phyloP scores from a whole-genome alignment of 2,329 filamentous ascomycete genomes.

The Trichoderma endophyticum region DNA sequence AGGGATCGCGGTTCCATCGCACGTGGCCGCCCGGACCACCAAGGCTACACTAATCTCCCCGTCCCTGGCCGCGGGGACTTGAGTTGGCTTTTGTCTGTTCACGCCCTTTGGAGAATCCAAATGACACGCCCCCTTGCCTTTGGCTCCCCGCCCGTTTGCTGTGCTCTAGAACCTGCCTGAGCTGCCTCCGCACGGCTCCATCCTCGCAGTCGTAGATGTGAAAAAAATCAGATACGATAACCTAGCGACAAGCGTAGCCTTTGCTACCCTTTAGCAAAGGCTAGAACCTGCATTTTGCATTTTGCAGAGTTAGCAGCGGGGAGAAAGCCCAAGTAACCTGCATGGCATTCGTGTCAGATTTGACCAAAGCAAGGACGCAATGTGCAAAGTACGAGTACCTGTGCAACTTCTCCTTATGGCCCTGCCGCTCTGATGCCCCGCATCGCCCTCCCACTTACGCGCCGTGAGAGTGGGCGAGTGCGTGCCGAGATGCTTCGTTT shows the following conservation, averaged over 20 bases:
- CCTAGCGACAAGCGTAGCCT: background rate
- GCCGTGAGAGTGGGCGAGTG: background rate
- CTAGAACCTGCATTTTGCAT: background rate
- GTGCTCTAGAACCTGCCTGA: background rate
- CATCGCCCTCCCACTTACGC: background rate
- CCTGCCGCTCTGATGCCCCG: background rate
- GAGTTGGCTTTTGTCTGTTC: background rate
- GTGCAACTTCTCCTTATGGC: background rate
- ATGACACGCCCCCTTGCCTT: background rate
- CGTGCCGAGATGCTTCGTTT: background rate
- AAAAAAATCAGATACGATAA: background rate
- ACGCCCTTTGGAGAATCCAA: background rate
- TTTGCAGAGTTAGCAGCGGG: background rate
- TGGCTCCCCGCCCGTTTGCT: background rate
- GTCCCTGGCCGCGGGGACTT: conserved; percentile 16
- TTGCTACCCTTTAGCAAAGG: background rate
- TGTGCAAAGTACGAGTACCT: background rate
- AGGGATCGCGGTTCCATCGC: conserved; percentile 19
- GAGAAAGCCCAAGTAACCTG: background rate
- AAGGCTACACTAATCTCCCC: conserved; percentile 21
- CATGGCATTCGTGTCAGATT: background rate
- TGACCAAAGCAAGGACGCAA: background rate
- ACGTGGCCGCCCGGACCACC: conserved; percentile 24
- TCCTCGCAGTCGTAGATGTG: background rate
- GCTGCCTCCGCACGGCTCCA: background rate